These are phyloP conservation scores for Hibiscus syriacus DNA, from an alignment of 345 rosid genomes.

Conservation along the genomic window DNA sequence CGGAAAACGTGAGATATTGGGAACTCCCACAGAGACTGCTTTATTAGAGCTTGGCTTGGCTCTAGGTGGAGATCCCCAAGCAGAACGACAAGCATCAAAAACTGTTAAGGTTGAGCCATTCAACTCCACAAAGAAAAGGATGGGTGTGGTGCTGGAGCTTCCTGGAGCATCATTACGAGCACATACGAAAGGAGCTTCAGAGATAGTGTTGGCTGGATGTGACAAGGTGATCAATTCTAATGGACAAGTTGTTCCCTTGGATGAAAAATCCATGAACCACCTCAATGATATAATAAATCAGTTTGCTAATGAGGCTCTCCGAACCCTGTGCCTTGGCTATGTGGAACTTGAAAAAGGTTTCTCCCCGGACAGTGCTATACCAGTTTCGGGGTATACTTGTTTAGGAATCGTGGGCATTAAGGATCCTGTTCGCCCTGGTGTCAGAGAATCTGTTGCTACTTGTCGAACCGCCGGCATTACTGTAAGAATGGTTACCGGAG, in stretches of 20 bases:
- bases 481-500: constrained; percentile 94
- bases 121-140: constrained; percentile 84
- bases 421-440: constrained; percentile 95
- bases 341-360: constrained; percentile 49
- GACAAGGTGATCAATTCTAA: constrained; percentile 56
- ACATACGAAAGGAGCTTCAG: constrained; percentile 86
- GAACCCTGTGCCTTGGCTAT: constrained; percentile 78
- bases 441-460: constrained; percentile 72
- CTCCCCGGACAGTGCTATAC: constrained; percentile 48
- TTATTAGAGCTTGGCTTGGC: constrained; percentile 69
- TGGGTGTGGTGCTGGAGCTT: constrained; percentile 70
- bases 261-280: constrained; percentile 44
- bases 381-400: constrained; percentile 60
- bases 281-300: constrained; percentile 57
- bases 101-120: constrained; percentile 80
- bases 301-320: constrained; percentile 81
- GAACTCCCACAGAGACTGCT: constrained; percentile 89
- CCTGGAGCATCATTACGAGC: constrained; percentile 68
- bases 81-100: constrained; percentile 46
- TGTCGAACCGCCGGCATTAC: constrained; percentile 86
- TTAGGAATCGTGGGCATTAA: constrained; percentile 85
- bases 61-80: constrained; percentile 70
- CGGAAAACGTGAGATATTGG: constrained; percentile 65
- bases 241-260: constrained; percentile 69
- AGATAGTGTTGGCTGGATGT: constrained; percentile 75